phyloP scores from a whole-genome alignment of 768 basidiomycete species.

The Lactarius deliciosus region DNA sequence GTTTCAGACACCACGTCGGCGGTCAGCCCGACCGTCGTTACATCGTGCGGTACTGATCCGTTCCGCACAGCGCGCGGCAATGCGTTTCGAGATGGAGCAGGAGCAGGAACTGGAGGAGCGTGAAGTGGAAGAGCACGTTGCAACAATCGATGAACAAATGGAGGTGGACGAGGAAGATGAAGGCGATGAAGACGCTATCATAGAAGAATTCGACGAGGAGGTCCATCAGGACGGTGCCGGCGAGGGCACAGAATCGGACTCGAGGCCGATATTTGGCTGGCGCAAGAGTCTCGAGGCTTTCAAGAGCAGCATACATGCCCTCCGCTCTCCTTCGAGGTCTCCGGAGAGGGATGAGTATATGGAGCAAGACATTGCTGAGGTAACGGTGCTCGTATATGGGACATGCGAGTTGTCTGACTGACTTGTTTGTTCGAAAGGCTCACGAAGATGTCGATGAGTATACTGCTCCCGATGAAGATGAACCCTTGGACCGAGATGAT shows the following conservation, averaged over 20 bases:
- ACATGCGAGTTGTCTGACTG: not conserved
- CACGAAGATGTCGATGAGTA: conserved; percentile 25
- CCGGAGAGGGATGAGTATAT: conserved; percentile 30
- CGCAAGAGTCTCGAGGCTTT: conserved; percentile 39
- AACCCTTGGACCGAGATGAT: conserved; percentile 30
- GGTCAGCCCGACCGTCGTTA: conserved; percentile 46
- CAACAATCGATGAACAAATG: conserved; percentile 26
- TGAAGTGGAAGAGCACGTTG: conserved; percentile 26
- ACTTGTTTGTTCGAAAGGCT: conserved; percentile 3
- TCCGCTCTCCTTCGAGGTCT: conserved; percentile 34
- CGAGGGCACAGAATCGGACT: conserved; percentile 31
- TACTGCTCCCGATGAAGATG: conserved; percentile 33
- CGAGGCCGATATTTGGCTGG: conserved; percentile 37
- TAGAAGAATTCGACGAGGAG: conserved; percentile 22
- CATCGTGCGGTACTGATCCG: conserved; percentile 71
- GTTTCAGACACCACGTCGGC: conserved; percentile 32
- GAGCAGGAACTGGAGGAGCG: conserved; percentile 51
- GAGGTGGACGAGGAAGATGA: conserved; percentile 26
- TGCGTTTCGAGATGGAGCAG: conserved; percentile 50
- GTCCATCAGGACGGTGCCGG: conserved; percentile 29
- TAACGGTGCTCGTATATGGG: not conserved
- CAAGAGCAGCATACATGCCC: conserved; percentile 35
- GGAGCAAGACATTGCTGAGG: conserved; percentile 13
- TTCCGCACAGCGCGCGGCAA: conserved; percentile 61
- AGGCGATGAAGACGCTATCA: conserved; percentile 18